A percentile compares a stretch with the other conserved stretches of the same genome.
Conservation (phyloP, 2,329 filamentous ascomycete genomes). For the Fusarium piperis region DNA sequence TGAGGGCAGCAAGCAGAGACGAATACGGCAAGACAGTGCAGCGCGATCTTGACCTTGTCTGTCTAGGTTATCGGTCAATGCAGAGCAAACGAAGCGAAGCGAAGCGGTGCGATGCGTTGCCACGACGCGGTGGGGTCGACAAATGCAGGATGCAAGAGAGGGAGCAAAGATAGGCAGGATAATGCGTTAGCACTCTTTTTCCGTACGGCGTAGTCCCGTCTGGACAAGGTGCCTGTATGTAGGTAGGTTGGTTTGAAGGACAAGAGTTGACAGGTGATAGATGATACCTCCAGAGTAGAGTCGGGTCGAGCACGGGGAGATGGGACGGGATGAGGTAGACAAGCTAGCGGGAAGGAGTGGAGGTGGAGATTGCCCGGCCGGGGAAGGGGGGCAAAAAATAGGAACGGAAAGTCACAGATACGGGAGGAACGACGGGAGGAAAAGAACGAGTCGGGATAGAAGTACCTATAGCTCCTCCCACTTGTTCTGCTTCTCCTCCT, state of each 20-base stretch:
- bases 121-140: conserved; percentile 39
- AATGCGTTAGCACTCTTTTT: conserved; percentile 23
- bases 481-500: neutral
- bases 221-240: conserved; percentile 14
- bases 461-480: neutral
- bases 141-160: conserved; percentile 37
- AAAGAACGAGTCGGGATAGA: neutral
- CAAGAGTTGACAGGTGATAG: conserved; percentile 23
- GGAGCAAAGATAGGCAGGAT: conserved; percentile 13
- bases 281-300: neutral
- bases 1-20: neutral
- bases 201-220: conserved; percentile 23
- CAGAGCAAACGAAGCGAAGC: conserved; percentile 15
- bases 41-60: conserved; percentile 4
- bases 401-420: neutral
- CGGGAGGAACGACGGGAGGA: neutral
- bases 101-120: conserved; percentile 33
- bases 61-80: conserved; percentile 19
- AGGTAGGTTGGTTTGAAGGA: neutral
- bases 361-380: conserved; percentile 10
- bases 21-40: conserved; percentile 5
- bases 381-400: neutral
- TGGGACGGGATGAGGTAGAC: conserved; percentile 1
- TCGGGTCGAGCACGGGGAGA: neutral
- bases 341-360: neutral